Evolutionary conservation across 768 basidiomycete genomes (phyloP).

Genomic region (Suillus placidus): DNA sequence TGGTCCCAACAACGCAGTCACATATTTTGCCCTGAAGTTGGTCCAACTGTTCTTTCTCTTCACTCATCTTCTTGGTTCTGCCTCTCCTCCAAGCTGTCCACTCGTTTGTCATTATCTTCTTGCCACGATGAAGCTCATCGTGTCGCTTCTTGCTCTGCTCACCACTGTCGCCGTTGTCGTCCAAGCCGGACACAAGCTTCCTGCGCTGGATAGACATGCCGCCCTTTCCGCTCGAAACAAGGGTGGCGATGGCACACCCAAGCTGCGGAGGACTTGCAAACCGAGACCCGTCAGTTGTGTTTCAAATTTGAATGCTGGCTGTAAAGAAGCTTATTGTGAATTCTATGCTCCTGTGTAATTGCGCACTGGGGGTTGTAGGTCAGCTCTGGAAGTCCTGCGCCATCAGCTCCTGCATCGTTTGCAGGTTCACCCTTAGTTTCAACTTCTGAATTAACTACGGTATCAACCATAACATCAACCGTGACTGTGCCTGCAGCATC

Average conservation of each 20-base stretch:
- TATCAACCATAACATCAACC: not conserved
- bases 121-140: constrained; percentile 46
- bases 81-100: constrained; percentile 5
- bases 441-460: not conserved
- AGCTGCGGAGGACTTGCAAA: constrained; percentile 4
- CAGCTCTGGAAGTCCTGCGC: constrained; percentile 1
- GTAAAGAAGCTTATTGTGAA: not conserved
- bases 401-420: not conserved
- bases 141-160: constrained; percentile 43
- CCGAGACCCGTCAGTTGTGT: not conserved
- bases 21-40: not conserved
- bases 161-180: constrained; percentile 28
- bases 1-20: not conserved
- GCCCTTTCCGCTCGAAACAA: constrained; percentile 37
- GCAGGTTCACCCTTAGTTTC: not conserved
- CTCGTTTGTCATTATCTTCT: constrained; percentile 20
- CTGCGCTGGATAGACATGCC: constrained; percentile 36
- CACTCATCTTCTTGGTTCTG: not conserved
- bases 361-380: not conserved
- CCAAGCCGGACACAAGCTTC: constrained; percentile 35
- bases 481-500: not conserved
- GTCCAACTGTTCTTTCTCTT: not conserved
- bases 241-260: not conserved
- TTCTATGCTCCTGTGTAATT: constrained; percentile 7
- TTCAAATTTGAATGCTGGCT: not conserved